Evolutionary conservation across 805 yeast species (phyloP).

Genomic region (Phaffomyces opuntiae): DNA sequence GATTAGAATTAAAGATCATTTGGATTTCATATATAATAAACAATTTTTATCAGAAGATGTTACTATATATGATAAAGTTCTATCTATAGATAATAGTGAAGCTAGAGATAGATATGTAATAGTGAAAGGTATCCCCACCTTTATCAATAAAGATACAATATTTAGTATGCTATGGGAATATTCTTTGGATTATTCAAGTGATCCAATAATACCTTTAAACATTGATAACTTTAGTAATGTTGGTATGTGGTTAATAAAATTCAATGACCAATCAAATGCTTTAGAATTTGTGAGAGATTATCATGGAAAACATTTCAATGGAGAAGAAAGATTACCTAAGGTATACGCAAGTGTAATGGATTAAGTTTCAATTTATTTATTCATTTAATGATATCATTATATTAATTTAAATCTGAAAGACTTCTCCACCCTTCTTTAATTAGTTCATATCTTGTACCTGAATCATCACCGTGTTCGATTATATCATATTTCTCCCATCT

Average conservation of each 20-base stretch:
- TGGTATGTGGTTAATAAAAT: conserved; percentile 32
- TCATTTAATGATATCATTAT: too few relatives aligned
- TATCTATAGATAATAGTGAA: neutral
- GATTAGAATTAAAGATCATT: conserved; percentile 23
- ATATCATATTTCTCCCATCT: conserved; percentile 86
- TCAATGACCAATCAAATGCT: conserved; percentile 40
- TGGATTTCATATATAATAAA: conserved; percentile 6
- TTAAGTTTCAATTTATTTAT: neutral
- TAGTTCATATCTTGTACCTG: conserved; percentile 42
- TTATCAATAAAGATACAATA: conserved; percentile 31
- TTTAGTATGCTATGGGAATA: conserved; percentile 41
- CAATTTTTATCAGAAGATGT: neutral
- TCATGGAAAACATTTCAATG: conserved; percentile 38
- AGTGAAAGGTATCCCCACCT: conserved; percentile 42
- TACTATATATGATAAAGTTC: neutral
- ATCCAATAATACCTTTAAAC: conserved; percentile 10
- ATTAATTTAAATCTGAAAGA: conserved; percentile 21
- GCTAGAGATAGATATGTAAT: conserved; percentile 26
- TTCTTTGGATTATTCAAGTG: conserved; percentile 28
- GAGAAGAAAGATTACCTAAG: conserved; percentile 22
- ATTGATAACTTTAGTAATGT: conserved; percentile 9
- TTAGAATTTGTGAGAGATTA: conserved; percentile 42
- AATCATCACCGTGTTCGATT: conserved; percentile 36
- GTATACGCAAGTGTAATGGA: conserved; percentile 23
- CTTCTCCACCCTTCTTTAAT: conserved; percentile 69